A percentile compares a stretch with the other conserved stretches of the same genome.
Conservation (phyloP, 78 protist genomes). For the Cavenderia fasciculata region DNA sequence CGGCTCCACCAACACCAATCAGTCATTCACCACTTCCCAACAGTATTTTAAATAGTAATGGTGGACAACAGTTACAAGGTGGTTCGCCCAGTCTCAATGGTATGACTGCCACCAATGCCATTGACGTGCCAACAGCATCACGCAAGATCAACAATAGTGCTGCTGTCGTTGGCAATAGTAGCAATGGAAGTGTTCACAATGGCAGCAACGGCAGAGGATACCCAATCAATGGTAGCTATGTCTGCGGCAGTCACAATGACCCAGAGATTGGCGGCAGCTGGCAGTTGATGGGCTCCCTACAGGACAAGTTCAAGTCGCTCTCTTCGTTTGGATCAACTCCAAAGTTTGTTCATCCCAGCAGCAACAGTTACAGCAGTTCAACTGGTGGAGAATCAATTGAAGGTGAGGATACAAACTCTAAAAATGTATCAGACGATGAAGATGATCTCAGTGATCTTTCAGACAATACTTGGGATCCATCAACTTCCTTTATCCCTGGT, state of each 20-base stretch:
- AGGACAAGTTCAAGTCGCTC: slow-evolving; percentile 11
- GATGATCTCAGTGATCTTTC: slow-evolving; percentile 23
- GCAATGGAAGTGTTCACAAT: no score
- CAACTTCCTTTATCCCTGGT: slow-evolving; percentile 11
- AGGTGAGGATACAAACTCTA: slow-evolving; percentile 22
- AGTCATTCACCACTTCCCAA: slow-evolving; percentile 20
- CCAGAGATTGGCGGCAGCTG: slow-evolving; percentile 62
- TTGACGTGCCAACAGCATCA: slow-evolving; percentile 38
- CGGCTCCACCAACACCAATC: slow-evolving; percentile 54
- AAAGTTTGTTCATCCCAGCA: slow-evolving; percentile 22
- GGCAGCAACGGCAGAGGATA: slow-evolving; percentile 19
- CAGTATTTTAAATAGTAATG: no score
- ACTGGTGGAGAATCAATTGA: slow-evolving; percentile 5
- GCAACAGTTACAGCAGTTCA: not conserved
- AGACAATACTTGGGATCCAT: slow-evolving; percentile 31
- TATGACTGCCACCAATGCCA: slow-evolving; percentile 1
- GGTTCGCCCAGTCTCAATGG: slow-evolving; percentile 5
- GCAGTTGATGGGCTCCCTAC: slow-evolving; percentile 66
- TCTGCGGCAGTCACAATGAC: not conserved
- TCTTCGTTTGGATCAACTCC: slow-evolving; percentile 48
- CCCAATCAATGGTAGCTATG: no score
- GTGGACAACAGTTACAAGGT: no score
- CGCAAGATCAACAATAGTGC: not conserved
- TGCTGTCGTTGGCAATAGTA: no score
- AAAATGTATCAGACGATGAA: slow-evolving; percentile 16